A percentile compares a stretch with the other conserved stretches of the same genome.
phyloP scores from a whole-genome alignment of 306 rosid genomes.

The Quercus variabilis region DNA sequence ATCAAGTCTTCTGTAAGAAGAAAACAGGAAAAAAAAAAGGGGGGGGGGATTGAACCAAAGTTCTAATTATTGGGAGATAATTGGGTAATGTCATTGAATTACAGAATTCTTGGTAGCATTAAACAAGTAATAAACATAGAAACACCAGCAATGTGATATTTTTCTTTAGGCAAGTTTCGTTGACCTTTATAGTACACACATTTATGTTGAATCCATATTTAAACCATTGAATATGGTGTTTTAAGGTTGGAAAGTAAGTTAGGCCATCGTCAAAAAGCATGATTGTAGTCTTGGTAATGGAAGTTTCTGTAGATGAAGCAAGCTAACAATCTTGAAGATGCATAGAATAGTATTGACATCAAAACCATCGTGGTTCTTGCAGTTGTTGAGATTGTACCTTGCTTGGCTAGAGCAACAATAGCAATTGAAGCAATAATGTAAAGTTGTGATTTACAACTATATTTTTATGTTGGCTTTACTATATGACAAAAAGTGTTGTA shows the following conservation, averaged over 20 bases:
- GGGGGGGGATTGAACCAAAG: no score
- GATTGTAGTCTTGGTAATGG: constrained; percentile 74
- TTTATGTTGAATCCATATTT: background rate
- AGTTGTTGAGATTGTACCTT: constrained; percentile 30
- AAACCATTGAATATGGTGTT: background rate
- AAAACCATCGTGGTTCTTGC: constrained; percentile 48
- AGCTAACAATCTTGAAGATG: constrained; percentile 65
- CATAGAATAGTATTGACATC: constrained; percentile 54
- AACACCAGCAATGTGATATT: no score
- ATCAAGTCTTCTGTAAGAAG: no score
- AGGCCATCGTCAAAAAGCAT: constrained; percentile 51
- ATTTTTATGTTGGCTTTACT: no score
- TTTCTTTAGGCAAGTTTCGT: background rate
- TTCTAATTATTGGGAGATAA: no score
- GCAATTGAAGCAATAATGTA: constrained; percentile 29
- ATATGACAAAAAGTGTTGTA: no score
- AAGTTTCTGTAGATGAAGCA: constrained; percentile 69
- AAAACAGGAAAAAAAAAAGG: fast-evolving
- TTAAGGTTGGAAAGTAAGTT: background rate
- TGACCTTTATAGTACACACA: background rate
- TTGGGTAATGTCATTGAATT: no score
- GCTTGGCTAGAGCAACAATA: constrained; percentile 59
- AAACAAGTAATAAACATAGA: no score
- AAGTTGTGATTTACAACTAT: no score
- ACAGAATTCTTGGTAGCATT: no score